Base-by-base conservation (phyloP, 495 filamentous ascomycete genomes). In the Podospora comata region DNA sequence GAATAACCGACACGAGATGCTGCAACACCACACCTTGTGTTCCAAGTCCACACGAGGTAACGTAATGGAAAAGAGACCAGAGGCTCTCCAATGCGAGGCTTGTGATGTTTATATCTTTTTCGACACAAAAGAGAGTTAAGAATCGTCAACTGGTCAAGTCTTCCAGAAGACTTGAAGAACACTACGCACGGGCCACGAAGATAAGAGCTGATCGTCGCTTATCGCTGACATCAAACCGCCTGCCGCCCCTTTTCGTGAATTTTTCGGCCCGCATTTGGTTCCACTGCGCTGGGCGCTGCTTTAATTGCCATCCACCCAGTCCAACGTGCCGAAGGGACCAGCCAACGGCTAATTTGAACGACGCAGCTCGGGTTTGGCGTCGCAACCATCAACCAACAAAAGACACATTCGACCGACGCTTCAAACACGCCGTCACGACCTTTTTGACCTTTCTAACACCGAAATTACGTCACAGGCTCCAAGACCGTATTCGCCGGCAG, bases 221-320 rank as follows among this genome's bases (percentile, higher is more conserved):
- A 65, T 66, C 63, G 54, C 28, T 69, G 67, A 69, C 63, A 69
- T 69, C 67, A 62, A 54, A 61, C 67, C 20, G 9, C 15, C 39
- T 39, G 13, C 61, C 30, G 28, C 55, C 55, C 55, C 23, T 62
- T 53, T 65, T 65, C 64, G 57, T 61, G 63, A 69, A 63, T 30
- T 66, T 70, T 66, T 66, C 56, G 59, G 60, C 64, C 62, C 64
- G 64, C 53, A 53, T n/a, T 6, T 57, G 60, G 28, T 48, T 13
- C 39, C 58, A 60, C 58, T 26, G 18, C 58, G 28, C 28, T 30
- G 23, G 58, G n/a, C 58, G 28, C 13, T 30, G 58, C 28, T 58
- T 58, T 58, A 58, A 58, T 58, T 58, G 55, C 60, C 60, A 39
- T 62, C 26, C 27, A 44, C 34, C 54, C 55, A 58, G 23, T 58